These are phyloP conservation scores for Trypanosoma melophagium DNA, from an alignment of 208 protist genomes.

Conservation along the genomic window DNA sequence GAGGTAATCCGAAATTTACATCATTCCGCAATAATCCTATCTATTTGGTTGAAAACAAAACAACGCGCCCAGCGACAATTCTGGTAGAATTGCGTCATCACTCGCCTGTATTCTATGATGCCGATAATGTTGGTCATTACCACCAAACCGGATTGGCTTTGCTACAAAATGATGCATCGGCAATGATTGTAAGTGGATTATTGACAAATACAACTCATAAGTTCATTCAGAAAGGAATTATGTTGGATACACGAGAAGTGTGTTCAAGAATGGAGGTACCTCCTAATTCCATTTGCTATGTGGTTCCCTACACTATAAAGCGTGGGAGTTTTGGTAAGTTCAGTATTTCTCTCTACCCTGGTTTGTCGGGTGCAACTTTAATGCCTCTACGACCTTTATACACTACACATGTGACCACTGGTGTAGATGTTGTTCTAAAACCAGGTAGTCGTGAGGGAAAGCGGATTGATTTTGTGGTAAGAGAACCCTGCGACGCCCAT, in stretches of 20 bases:
- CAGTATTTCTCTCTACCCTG: constrained; percentile 79
- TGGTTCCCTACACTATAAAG: constrained; percentile 83
- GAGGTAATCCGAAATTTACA: constrained; percentile 80
- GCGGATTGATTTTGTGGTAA: no score
- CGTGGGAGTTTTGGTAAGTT: constrained; percentile 59
- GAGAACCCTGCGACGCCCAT: no score
- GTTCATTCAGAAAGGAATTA: constrained; percentile 85
- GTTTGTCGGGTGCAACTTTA: no score
- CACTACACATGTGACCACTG: no score
- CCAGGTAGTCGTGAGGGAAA: no score
- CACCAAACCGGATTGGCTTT: constrained; percentile 75
- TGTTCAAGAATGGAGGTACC: constrained; percentile 76
- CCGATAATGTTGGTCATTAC: constrained; percentile 76
- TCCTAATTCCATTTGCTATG: constrained; percentile 56
- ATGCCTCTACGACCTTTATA: no score
- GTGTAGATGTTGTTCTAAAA: no score
- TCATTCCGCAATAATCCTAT: constrained; percentile 89
- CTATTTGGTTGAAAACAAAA: constrained; percentile 83
- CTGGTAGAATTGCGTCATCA: constrained; percentile 75
- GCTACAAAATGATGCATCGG: constrained; percentile 52
- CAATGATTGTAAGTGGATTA: constrained; percentile 58
- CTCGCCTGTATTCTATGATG: constrained; percentile 53
- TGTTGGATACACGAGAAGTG: constrained; percentile 88
- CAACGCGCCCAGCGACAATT: constrained; percentile 58
- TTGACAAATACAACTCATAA: constrained; percentile 78